A percentile compares a stretch with the other conserved stretches of the same genome.
These are phyloP conservation scores for Phytopythium sindhum DNA, from an alignment of 352 stramenopile species.

Conservation along the genomic window DNA sequence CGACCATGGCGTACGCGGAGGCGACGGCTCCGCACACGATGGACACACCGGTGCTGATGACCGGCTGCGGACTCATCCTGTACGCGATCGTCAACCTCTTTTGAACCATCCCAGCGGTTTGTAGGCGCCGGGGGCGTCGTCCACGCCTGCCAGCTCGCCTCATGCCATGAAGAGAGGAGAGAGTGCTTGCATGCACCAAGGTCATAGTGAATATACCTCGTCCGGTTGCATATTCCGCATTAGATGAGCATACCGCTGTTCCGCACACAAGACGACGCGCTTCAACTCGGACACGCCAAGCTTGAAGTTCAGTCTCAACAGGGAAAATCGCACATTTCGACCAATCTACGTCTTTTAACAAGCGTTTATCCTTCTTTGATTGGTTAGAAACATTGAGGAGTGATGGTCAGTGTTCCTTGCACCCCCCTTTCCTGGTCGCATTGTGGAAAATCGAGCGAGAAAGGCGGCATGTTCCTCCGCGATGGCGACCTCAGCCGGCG, in stretches of 20 bases:
- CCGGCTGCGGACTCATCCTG: conserved; percentile 68
- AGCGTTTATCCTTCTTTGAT: neutral
- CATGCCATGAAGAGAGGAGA: too few relatives aligned
- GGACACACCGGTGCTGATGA: conserved; percentile 86
- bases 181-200: too few relatives aligned
- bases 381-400: neutral
- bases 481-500: conserved; percentile 42
- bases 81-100: conserved; percentile 79
- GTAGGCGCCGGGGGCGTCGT: too few relatives aligned
- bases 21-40: conserved; percentile 85
- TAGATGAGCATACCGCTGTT: too few relatives aligned
- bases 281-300: neutral
- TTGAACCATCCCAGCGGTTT: too few relatives aligned
- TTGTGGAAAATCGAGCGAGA: conserved; percentile 1
- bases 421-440: neutral
- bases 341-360: neutral
- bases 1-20: conserved; percentile 80
- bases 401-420: neutral
- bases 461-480: conserved; percentile 40
- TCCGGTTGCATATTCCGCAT: conserved; percentile 3
- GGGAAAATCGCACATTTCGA: neutral
- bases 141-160: too few relatives aligned
- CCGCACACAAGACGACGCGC: neutral
- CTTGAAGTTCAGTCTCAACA: neutral
- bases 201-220: too few relatives aligned